phyloP scores from a whole-genome alignment of 805 yeast genomes.

The Metschnikowia continentalis region DNA sequence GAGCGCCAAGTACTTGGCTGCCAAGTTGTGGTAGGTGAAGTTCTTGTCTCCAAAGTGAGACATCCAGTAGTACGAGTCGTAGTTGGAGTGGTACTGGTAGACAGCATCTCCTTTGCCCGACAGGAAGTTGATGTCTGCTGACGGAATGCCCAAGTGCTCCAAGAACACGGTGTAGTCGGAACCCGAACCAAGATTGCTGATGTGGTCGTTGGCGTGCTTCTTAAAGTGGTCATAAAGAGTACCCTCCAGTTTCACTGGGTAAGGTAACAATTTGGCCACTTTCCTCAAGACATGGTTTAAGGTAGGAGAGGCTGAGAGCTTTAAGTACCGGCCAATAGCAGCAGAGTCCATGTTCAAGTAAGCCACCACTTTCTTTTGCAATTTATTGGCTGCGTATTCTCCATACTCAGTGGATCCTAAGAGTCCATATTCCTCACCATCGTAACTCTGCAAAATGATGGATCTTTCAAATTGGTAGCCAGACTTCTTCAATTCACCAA shows the following conservation, averaged over 20 bases:
- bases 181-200: slow-evolving; percentile 25
- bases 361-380: slow-evolving; percentile 53
- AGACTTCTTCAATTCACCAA: slow-evolving; percentile 45
- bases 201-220: slow-evolving; percentile 25
- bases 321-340: slow-evolving; percentile 48
- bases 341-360: slow-evolving; percentile 69
- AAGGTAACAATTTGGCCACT: slow-evolving; percentile 27
- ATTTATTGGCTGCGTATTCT: slow-evolving; percentile 48
- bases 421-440: slow-evolving; percentile 71
- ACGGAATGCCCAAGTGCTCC: slow-evolving; percentile 63
- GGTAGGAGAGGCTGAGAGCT: slow-evolving; percentile 53
- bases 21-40: slow-evolving; percentile 48
- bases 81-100: slow-evolving; percentile 55
- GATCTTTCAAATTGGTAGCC: slow-evolving; percentile 78
- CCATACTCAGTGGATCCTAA: slow-evolving; percentile 79
- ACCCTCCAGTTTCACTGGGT: slow-evolving; percentile 13
- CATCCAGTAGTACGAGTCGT: slow-evolving; percentile 58
- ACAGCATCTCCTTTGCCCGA: slow-evolving; percentile 43
- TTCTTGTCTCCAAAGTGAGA: slow-evolving; percentile 48
- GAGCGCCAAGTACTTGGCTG: slow-evolving; percentile 59
- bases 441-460: slow-evolving; percentile 72
- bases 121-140: slow-evolving; percentile 38
- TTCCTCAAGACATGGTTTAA: slow-evolving; percentile 41
- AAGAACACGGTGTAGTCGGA: slow-evolving; percentile 59
- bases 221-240: slow-evolving; percentile 47